phyloP scores from a whole-genome alignment of 1,284 basidiomycete genomes.

The Trametes pubescens region DNA sequence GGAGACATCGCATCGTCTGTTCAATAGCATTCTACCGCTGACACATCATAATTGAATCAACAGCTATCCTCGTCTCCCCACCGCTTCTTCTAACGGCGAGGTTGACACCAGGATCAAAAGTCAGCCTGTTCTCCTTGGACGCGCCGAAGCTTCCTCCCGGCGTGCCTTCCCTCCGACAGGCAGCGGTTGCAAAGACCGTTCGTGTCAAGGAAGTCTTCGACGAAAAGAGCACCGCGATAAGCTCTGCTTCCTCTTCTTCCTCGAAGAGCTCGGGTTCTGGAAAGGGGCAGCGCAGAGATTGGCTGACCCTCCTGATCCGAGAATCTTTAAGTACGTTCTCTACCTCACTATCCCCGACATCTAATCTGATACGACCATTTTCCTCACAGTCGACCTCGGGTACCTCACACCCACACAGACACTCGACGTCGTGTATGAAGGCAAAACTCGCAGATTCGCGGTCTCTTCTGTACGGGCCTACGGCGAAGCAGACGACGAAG shows the following conservation, averaged over 20 bases:
- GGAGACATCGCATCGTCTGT: conserved; percentile 5
- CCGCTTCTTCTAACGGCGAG: conserved; percentile 68
- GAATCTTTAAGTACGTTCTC: conserved; percentile 65
- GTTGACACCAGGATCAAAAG: conserved; percentile 55
- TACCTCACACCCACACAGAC: conserved; percentile 71
- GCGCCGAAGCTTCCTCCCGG: conserved; percentile 49
- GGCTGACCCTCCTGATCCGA: conserved; percentile 69
- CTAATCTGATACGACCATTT: conserved; percentile 16
- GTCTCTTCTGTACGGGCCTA: conserved; percentile 57
- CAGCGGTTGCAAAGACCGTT: conserved; percentile 59
- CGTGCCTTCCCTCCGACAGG: conserved; percentile 57
- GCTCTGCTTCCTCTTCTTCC: conserved; percentile 18
- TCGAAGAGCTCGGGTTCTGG: conserved; percentile 33
- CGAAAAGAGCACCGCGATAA: conserved; percentile 15
- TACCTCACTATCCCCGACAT: conserved; percentile 16
- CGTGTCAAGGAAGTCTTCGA: conserved; percentile 56
- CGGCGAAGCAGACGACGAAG: conserved; percentile 37
- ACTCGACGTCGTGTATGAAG: conserved; percentile 73
- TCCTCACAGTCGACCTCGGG: conserved; percentile 70
- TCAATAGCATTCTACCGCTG: conserved; percentile 6
- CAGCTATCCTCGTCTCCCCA: conserved; percentile 62
- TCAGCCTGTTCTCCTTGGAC: conserved; percentile 58
- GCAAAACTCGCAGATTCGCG: conserved; percentile 58
- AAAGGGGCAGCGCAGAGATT: conserved; percentile 60
- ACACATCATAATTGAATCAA: conserved; percentile 19